Conservation (phyloP, 441 rosid genomes). For the Erodium trifolium region DNA sequence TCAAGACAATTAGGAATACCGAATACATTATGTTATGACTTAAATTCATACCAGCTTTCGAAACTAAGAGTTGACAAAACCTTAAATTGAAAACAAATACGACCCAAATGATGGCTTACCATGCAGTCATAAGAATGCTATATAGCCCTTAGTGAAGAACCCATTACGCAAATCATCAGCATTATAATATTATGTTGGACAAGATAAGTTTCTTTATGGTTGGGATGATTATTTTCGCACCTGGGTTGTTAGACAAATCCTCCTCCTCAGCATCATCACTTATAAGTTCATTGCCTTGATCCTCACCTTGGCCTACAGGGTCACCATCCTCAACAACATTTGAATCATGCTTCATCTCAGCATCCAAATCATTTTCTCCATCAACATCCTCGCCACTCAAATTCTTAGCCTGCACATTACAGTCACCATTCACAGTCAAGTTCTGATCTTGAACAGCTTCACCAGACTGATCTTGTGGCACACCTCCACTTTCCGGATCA, state of each 20-base stretch:
- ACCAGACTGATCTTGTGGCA: neutral
- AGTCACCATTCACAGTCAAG: neutral
- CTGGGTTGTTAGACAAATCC: neutral
- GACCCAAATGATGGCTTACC: neutral
- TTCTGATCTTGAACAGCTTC: neutral
- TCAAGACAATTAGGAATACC: neutral
- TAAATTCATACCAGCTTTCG: neutral
- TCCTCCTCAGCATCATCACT: neutral
- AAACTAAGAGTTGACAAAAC: neutral
- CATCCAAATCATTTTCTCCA: neutral
- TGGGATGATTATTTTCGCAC: neutral
- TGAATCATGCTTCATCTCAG: neutral
- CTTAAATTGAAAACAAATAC: neutral
- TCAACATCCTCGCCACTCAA: neutral
- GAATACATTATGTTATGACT: neutral
- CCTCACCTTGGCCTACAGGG: neutral
- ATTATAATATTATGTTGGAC: neutral
- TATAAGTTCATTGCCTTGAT: neutral
- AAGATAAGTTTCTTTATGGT: neutral
- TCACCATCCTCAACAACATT: neutral
- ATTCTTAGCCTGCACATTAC: neutral
- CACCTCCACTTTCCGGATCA: neutral
- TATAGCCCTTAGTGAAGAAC: neutral
- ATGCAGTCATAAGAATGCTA: neutral
- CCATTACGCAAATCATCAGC: neutral